A percentile compares a stretch with the other conserved stretches of the same genome.
Evolutionary conservation across 2,329 filamentous ascomycete species (phyloP).

Genomic region (Clarireedia homoeocarpa): DNA sequence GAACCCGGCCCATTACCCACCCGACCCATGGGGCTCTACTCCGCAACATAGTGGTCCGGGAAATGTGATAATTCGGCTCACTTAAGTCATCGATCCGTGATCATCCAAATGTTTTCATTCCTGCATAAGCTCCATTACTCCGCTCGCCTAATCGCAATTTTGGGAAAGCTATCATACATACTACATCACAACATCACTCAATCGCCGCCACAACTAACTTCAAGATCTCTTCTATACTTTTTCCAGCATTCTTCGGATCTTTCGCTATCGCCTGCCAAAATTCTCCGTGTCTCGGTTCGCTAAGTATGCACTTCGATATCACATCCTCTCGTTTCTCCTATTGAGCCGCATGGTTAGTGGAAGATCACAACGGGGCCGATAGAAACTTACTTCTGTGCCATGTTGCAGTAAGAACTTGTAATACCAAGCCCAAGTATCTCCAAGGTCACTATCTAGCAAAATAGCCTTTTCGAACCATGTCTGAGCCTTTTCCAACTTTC

Average conservation of each 20-base stretch:
- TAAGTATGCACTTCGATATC: conserved; percentile 68
- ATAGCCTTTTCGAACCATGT: conserved; percentile 98
- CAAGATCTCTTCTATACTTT: conserved; percentile 71
- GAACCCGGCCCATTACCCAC: no score
- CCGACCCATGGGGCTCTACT: no score
- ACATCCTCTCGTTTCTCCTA: conserved; percentile 82
- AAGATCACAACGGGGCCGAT: not conserved
- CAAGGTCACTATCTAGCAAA: conserved; percentile 74
- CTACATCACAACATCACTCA: conserved; percentile 16
- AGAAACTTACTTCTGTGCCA: conserved; percentile 59
- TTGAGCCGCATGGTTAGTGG: conserved; percentile 9
- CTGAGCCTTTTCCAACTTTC: conserved; percentile 85
- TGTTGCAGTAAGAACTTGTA: conserved; percentile 89
- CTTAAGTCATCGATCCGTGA: no score
- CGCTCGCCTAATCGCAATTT: no score
- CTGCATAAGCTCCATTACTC: no score
- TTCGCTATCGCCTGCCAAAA: conserved; percentile 83
- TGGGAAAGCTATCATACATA: no score
- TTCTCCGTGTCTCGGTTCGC: conserved; percentile 88
- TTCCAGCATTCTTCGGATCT: conserved; percentile 71
- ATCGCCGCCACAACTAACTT: conserved; percentile 59
- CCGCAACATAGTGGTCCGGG: no score
- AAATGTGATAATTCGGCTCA: no score
- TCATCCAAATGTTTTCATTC: no score
- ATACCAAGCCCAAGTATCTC: conserved; percentile 98